These are phyloP conservation scores for Coemansia sp. DNA, from an alignment of 192 early-diverging fungal genomes.

Conservation along the genomic window DNA sequence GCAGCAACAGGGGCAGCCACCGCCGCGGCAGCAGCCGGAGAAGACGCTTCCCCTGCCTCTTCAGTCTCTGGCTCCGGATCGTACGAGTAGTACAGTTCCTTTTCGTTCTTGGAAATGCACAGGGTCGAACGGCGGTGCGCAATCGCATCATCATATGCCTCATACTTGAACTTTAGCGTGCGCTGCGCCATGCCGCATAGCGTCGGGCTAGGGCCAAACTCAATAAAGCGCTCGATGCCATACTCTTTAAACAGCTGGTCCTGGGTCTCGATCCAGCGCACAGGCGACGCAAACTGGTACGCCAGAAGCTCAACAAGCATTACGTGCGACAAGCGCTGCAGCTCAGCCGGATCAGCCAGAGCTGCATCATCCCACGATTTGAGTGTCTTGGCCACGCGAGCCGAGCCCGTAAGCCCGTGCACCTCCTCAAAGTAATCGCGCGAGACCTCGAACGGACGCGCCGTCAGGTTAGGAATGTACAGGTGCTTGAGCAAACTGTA, in stretches of 20 bases:
- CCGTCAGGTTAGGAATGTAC: conserved; percentile 94
- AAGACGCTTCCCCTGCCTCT: conserved; percentile 48
- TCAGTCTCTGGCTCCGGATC: conserved; percentile 66
- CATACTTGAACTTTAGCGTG: conserved; percentile 95
- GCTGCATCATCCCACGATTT: conserved; percentile 68
- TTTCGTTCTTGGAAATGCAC: conserved; percentile 84
- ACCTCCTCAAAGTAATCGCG: conserved; percentile 75
- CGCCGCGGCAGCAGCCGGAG: conserved; percentile 59
- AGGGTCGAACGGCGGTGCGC: conserved; percentile 86
- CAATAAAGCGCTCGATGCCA: conserved; percentile 80
- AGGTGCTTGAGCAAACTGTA: conserved; percentile 73
- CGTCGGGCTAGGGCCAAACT: conserved; percentile 86
- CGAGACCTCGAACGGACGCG: conserved; percentile 76
- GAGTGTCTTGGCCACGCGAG: conserved; percentile 69
- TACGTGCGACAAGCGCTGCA: conserved; percentile 79
- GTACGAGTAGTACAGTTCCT: conserved; percentile 92
- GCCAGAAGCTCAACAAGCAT: conserved; percentile 87
- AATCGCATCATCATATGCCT: conserved; percentile 92
- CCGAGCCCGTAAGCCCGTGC: conserved; percentile 68
- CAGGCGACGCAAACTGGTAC: conserved; percentile 92
- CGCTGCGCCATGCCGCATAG: conserved; percentile 91
- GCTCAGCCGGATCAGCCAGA: conserved; percentile 60
- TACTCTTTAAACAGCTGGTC: conserved; percentile 78
- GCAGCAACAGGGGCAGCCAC: conserved; percentile 53
- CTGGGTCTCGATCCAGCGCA: conserved; percentile 98